Percentiles rank a stretch among this genome's conserved stretches.
These are phyloP conservation scores for Beauveria varroae DNA, from an alignment of 2,329 filamentous ascomycete species.

Conservation along the genomic window DNA sequence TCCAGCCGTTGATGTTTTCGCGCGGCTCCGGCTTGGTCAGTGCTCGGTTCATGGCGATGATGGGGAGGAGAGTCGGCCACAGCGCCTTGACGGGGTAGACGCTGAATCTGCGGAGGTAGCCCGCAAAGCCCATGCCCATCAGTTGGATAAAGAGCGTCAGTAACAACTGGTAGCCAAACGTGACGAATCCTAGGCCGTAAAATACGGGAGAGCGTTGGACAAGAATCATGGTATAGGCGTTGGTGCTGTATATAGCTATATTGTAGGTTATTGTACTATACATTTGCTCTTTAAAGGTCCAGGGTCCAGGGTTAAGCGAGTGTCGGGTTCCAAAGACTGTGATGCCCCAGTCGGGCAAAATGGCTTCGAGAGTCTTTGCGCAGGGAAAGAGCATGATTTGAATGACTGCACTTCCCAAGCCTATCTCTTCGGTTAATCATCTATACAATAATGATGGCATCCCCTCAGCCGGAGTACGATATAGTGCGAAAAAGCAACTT, in stretches of 20 bases:
- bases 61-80: conserved; percentile 44
- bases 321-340: conserved; percentile 33
- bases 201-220: conserved; percentile 37
- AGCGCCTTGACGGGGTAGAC: conserved; percentile 44
- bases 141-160: conserved; percentile 42
- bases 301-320: conserved; percentile 44
- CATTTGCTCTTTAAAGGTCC: conserved; percentile 53
- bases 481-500: conserved; percentile 6
- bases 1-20: conserved; percentile 25
- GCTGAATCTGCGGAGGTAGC: conserved; percentile 40
- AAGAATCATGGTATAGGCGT: conserved; percentile 41
- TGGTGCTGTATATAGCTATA: conserved; percentile 36
- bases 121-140: conserved; percentile 48
- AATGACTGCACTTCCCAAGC: conserved; percentile 28
- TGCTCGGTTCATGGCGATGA: conserved; percentile 39
- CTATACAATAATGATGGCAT: neutral
- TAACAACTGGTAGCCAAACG: conserved; percentile 39
- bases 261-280: conserved; percentile 53
- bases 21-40: conserved; percentile 33
- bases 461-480: neutral
- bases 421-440: conserved; percentile 10
- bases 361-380: conserved; percentile 34
- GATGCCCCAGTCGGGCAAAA: conserved; percentile 38
- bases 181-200: conserved; percentile 32
- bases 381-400: conserved; percentile 41